phyloP scores from a whole-genome alignment of 371 early-diverging fungal genomes.

The Haplosporangium sp. region DNA sequence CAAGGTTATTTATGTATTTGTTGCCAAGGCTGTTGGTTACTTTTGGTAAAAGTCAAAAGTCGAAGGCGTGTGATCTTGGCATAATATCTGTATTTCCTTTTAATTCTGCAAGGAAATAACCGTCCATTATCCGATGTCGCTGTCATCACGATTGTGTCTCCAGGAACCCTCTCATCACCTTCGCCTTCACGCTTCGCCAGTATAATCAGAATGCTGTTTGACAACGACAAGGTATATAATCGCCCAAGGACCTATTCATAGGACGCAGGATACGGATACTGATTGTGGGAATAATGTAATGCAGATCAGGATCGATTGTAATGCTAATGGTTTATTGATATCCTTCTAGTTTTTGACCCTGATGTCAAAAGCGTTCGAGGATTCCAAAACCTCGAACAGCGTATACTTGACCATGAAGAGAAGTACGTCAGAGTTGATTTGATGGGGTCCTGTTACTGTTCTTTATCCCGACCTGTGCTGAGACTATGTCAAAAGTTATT shows the following conservation, averaged over 20 bases:
- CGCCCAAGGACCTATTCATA: neutral
- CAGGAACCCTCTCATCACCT: too few species aligned
- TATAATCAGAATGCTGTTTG: slow-evolving; percentile 40
- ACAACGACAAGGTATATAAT: slow-evolving; percentile 52
- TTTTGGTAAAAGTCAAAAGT: too few species aligned
- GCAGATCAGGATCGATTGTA: neutral
- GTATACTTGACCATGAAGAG: slow-evolving; percentile 56
- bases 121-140: too few species aligned
- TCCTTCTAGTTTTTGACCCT: slow-evolving; percentile 42
- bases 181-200: neutral
- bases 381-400: slow-evolving; percentile 37
- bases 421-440: slow-evolving; percentile 15
- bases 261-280: neutral
- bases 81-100: too few species aligned
- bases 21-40: too few species aligned
- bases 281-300: neutral
- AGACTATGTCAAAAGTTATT: neutral
- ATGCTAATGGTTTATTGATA: neutral
- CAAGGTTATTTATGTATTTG: too few species aligned
- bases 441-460: neutral
- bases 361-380: slow-evolving; percentile 54
- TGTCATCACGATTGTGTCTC: too few species aligned
- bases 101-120: too few species aligned
- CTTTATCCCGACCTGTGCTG: neutral
- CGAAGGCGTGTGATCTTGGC: too few species aligned